Conservation (phyloP, 805 yeast species). For the Candida bentonensis region DNA sequence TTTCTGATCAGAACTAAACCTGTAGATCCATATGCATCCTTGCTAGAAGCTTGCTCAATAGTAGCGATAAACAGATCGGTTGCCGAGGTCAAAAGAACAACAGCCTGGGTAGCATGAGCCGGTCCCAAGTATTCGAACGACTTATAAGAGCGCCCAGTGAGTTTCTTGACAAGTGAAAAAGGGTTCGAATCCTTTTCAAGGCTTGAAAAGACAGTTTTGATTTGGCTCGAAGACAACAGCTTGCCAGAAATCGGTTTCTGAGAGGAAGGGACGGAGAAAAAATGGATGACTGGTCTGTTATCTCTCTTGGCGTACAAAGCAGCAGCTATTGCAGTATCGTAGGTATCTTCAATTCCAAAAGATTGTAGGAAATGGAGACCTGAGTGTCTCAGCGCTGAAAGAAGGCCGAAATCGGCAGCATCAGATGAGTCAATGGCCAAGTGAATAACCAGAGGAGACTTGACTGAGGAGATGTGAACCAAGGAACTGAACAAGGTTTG, state of each 20-base stretch:
- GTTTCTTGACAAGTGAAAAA: not conserved
- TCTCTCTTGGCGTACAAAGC: slow-evolving; percentile 38
- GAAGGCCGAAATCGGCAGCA: slow-evolving; percentile 46
- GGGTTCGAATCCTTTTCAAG: not conserved
- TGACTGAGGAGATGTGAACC: not conserved
- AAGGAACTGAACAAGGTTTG: not conserved
- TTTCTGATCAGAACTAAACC: slow-evolving; percentile 45
- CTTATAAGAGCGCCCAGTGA: slow-evolving; percentile 18
- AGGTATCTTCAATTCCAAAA: slow-evolving; percentile 39
- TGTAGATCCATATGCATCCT: slow-evolving; percentile 23
- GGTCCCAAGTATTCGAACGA: slow-evolving; percentile 32
- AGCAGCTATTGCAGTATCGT: slow-evolving; percentile 42
- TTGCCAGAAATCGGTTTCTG: slow-evolving; percentile 5
- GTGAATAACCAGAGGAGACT: slow-evolving; percentile 4
- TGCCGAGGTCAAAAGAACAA: slow-evolving; percentile 53
- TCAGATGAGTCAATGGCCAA: slow-evolving; percentile 16
- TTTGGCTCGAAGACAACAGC: slow-evolving; percentile 5
- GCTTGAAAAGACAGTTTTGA: not conserved
- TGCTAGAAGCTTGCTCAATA: slow-evolving; percentile 17
- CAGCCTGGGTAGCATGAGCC: slow-evolving; percentile 31
- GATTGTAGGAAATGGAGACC: slow-evolving; percentile 55
- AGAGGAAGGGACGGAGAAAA: slow-evolving; percentile 25
- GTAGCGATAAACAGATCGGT: slow-evolving; percentile 29
- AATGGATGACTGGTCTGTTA: slow-evolving; percentile 54
- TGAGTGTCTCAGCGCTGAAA: slow-evolving; percentile 62